Base-by-base conservation (phyloP, 192 early-diverging fungal genomes). In the Entomortierella beljakovae region DNA sequence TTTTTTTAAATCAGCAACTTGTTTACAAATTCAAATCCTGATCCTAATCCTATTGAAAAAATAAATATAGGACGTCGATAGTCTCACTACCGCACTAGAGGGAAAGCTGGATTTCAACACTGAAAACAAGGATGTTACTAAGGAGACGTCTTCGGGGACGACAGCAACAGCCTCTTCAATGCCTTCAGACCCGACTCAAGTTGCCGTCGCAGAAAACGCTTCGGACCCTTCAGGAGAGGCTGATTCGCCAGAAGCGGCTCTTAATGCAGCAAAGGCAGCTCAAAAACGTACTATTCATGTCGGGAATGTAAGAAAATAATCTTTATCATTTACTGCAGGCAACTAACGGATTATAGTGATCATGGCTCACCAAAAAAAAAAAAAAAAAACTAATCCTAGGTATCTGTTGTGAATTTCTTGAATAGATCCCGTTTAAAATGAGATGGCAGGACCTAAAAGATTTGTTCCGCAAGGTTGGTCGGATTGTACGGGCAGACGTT, bases 371-470 rank as follows among this genome's bases (percentile, higher is more conserved):
- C n/a, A n/a, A n/a, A n/a, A n/a, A n/a, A n/a, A n/a, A n/a, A n/a
- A n/a, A n/a, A n/a, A n/a, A n/a, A n/a, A n/a, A n/a, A n/a, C n/a
- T n/a, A n/a, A n/a, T n/a, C n/a, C n/a, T n/a, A n/a, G n/a, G n/a
- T n/a, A n/a, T n/a, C n/a, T n/a, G n/a, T n/a, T n/a, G n/a, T n/a
- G n/a, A n/a, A n/a, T n/a, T n/a, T n/a, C n/a, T n/a, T n/a, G n/a
- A n/a, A n/a, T 62, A 94, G 89, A 70, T 94, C 38, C 92, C 92
- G 3, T 94, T 90, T 57, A 69, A 83, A 49, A 85, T 92, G n/a
- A 80, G 88, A 52, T 93, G 91, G 92, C 92, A 93, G 76, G 91
- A 92, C 48, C 70, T 92, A 29, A 92, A 89, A 46, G 88, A 89
- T 67, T 61, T 87, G 18, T 92, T 94, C 81, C 79, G 89, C 49